Base-by-base conservation (phyloP, 805 yeast species). In the Cephaloascus albidus region DNA sequence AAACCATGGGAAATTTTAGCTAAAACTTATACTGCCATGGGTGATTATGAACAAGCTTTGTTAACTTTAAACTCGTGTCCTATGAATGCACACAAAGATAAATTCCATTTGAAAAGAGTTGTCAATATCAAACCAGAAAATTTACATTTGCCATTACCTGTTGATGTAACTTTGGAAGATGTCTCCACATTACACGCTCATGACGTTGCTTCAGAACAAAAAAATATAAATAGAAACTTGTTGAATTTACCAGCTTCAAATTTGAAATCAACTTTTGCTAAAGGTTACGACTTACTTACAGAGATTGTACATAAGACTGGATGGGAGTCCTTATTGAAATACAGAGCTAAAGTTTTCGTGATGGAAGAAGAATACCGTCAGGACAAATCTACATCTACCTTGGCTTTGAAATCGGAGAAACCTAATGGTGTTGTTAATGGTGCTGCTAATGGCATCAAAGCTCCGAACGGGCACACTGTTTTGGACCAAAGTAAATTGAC, bases 51-150 rank as follows among this genome's bases (percentile, higher is more conserved):
- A 53, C 74, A 81, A 47, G 85, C 93, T 1, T 63, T 85, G 39
- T 59, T 83, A 41, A 75, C 88, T 1, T 65, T 85, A 46, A 85
- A 85, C 50, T 78, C 90, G 14, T 82, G 89, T 51, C 94, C 94
- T 18, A 82, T 85, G 87, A 79, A 79, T 39, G 74, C 83, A 10
- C 76, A 78, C 50, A 80, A 77, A 52, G 93, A 84, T 48, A 74
- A 74, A 45, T 83, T 67, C 53, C 65, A 70, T 18, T 66, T 82
- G 48, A 76, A 72, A 52, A 65, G 93, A 50, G 70, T 80, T 3
- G 74, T 74, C 10, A 72, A 76, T 20, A 71, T 78, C 17, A 57
- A 60, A 19, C 53, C 65, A 16, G 76, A 74, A 3, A 73, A 70
- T 41, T 58, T 85, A 47, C 94, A 85, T 57, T 64, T 85, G 33